Evolutionary conservation across 257 asterid genomes (phyloP), one percentile per base, ranked within the genome.

Genomic region (Perilla frutescens): DNA sequence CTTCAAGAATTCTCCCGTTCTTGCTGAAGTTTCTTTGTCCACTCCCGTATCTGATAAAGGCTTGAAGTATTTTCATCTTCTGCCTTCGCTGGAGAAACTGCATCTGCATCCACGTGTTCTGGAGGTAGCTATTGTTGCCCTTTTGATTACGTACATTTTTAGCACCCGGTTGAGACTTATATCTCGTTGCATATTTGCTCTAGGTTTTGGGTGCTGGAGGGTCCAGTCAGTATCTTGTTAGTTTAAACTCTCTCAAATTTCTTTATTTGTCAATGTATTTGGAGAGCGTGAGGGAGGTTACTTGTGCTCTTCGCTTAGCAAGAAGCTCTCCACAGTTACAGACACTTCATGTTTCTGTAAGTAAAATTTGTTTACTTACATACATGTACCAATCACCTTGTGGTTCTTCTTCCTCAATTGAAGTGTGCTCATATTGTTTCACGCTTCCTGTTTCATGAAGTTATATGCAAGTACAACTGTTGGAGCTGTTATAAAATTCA

Each of bases 1-100:
- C 37, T 77, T 77, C 62, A 77, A 56, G 26, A 70, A 71, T 4
- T 51, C 63, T 29, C 64, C 59, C 0, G 55, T 36, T 65, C 70
- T 77, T 53, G 77, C 20, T 34, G 56, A 47, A 14, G 77, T 71
- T 64, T 51, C 77, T 5, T 15, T 71, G 53, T 62, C 76, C 43
- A 41, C 32, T 44, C 62, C 44, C 41, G 0, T 12, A 34, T 7
- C 3, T 37, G 5, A 3, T 2, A 5, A 43, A 39, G 41, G 43
- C 61, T 14, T 13, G 7, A 53, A 32, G 60, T 26, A 29, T 31
- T 49, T 76, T 8, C 43, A 51, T n/a, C 32, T 61, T 56, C 14
- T 47, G 57, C 71, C 66, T 50, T 50, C 40, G 9, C 59, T 61
- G 57, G 44, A 61, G 66, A 54, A 62, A 51, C 31, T 70, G 34